These are phyloP conservation scores for Scytalidium lignicola DNA, from an alignment of 2,329 filamentous ascomycete genomes.

Conservation along the genomic window DNA sequence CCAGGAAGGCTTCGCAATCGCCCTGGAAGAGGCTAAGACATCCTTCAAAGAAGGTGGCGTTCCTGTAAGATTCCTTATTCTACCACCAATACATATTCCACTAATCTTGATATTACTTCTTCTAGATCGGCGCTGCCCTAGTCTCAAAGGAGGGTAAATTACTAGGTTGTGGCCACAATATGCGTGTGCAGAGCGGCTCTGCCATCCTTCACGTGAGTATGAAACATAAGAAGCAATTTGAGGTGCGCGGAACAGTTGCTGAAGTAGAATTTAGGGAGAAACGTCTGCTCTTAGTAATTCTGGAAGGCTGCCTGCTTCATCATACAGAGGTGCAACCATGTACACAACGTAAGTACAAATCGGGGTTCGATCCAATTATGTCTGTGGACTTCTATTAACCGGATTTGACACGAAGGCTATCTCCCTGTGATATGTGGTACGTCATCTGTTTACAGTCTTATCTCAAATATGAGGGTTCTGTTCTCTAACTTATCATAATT, in stretches of 20 bases:
- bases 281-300: constrained; percentile 72
- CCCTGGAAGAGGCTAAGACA: constrained; percentile 41
- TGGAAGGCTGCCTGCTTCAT: constrained; percentile 63
- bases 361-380: not conserved
- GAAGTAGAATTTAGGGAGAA: constrained; percentile 51
- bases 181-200: constrained; percentile 68
- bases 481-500: constrained; percentile 13
- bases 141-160: constrained; percentile 66
- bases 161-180: constrained; percentile 68
- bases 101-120: too few relatives aligned
- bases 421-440: constrained; percentile 70
- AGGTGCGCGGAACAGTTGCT: not conserved
- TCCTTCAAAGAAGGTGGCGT: constrained; percentile 43
- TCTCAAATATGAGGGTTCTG: too few relatives aligned
- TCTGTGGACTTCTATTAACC: not conserved
- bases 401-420: constrained; percentile 38
- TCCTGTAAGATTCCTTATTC: constrained; percentile 31
- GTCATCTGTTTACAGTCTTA: constrained; percentile 3
- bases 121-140: constrained; percentile 50
- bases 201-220: constrained; percentile 63
- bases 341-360: constrained; percentile 54
- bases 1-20: constrained; percentile 37
- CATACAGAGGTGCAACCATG: constrained; percentile 72
- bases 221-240: not conserved
- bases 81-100: not conserved